Evolutionary conservation across 306 rosid genomes (phyloP).

Genomic region (Fragaria iinumae): DNA sequence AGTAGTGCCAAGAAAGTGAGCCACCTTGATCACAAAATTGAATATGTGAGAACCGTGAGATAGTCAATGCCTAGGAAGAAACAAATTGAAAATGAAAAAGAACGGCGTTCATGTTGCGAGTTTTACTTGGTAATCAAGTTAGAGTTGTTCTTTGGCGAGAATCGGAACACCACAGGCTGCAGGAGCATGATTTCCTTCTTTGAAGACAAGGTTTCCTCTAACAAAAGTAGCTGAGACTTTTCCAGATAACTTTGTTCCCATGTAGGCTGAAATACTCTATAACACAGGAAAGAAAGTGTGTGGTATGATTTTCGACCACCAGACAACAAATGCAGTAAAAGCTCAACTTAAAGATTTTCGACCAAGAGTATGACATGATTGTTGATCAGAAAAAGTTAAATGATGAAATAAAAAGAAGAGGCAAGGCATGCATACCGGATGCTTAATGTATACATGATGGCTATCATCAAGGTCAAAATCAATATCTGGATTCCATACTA

Average conservation of each 20-base stretch:
- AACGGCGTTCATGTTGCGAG: neutral
- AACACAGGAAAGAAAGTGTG: neutral
- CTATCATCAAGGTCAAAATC: constrained; percentile 62
- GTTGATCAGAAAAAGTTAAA: neutral
- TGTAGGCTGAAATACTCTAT: constrained; percentile 77
- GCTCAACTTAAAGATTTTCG: neutral
- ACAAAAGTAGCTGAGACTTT: constrained; percentile 79
- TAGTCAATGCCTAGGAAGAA: neutral
- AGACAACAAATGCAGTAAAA: neutral
- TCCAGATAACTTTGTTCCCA: constrained; percentile 76
- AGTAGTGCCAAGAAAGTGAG: neutral
- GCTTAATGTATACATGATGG: constrained; percentile 55
- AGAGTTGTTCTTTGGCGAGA: constrained; percentile 48
- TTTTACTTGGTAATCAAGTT: neutral
- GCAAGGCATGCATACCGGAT: constrained; percentile 51
- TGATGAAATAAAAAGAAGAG: constrained; percentile 13
- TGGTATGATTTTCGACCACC: too few species aligned
- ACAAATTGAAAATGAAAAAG: neutral
- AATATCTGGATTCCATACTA: constrained; percentile 85
- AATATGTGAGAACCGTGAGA: neutral
- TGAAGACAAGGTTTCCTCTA: constrained; percentile 84
- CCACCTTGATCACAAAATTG: neutral
- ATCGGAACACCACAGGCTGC: constrained; percentile 68
- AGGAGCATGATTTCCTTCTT: constrained; percentile 71
- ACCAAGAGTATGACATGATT: neutral